Base-by-base conservation (phyloP, 331 rosid genomes). In the Dryas integrifolia region DNA sequence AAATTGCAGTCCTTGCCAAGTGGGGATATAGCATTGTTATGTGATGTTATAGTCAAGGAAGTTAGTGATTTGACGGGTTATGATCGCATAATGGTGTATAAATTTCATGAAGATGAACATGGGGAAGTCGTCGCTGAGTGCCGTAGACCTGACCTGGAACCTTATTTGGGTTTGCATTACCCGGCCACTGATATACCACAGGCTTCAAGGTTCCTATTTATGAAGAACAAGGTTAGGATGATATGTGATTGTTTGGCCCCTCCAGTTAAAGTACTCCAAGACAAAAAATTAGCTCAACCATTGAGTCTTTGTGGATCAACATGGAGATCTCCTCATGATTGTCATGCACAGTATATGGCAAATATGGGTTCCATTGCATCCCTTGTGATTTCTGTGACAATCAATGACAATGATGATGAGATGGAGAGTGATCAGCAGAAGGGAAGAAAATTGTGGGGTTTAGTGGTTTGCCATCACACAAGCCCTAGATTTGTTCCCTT, bases 381-480 rank as follows among this genome's bases (percentile, higher is more conserved):
- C 7, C 82, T 83, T 65, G 87, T 69, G 48, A 83, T 83, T 82
- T 73, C 78, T 65, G 79, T 83, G 53, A 80, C 82, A 18, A 69
- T 83, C 75, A 76, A 80, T 0, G 82, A 81, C 13, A 41, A 77
- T 5, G 85, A 73, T 55, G 49, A 61, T 51, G 87, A 69, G 76
- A 49, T 46, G 53, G 85, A 73, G 39, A 74, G 47, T 55, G 78
- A 83, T 80, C 82, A 80, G 67, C 78, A 35, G 63, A 83, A 66
- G 76, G 85, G 70, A 69, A 76, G 78, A 73, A 80, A 77, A 46
- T 65, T 73, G 69, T 83, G 87, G 85, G 87, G 82, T 57, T 66
- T 83, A 72, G 58, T 83, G 69, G 87, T 83, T 67, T 83, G 87
- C 68, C 87, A 83, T 77, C 87, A 83, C 67, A 70, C 87, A 35